Conservation (phyloP, 2,329 filamentous ascomycete genomes). For the Ophiostoma piceae region DNA sequence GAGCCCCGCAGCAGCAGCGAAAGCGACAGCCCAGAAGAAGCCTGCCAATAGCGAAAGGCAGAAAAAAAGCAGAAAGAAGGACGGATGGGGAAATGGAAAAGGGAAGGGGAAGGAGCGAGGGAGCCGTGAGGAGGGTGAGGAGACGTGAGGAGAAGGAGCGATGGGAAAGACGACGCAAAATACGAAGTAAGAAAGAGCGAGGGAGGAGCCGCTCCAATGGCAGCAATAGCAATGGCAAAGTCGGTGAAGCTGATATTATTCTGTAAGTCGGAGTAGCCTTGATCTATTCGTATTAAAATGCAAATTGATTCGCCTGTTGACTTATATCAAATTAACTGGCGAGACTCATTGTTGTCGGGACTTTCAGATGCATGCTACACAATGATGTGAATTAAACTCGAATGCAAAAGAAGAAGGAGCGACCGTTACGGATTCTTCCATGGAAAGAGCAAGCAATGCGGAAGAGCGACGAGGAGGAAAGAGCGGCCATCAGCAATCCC, state of each 20-base stretch:
- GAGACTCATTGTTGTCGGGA: neutral
- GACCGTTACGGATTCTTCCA: neutral
- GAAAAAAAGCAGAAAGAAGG: neutral
- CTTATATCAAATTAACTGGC: neutral
- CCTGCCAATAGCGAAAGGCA: neutral
- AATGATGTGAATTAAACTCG: neutral
- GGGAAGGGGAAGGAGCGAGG: neutral
- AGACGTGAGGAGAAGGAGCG: conserved; percentile 6
- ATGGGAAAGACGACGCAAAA: neutral
- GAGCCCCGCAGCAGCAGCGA: neutral
- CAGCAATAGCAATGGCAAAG: neutral
- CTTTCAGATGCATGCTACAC: neutral
- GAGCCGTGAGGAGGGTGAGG: neutral
- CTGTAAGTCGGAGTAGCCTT: neutral
- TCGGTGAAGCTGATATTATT: neutral
- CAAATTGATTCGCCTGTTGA: neutral
- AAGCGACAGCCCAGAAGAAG: neutral
- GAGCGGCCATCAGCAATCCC: neutral
- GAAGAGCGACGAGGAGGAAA: neutral
- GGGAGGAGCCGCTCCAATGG: conserved; percentile 3
- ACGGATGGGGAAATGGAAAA: neutral
- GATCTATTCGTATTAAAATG: neutral
- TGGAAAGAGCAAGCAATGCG: neutral
- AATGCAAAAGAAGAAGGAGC: neutral
- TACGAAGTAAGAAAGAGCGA: neutral